These are phyloP conservation scores for Medicago lupulina DNA, from an alignment of 306 rosid genomes.

Conservation along the genomic window DNA sequence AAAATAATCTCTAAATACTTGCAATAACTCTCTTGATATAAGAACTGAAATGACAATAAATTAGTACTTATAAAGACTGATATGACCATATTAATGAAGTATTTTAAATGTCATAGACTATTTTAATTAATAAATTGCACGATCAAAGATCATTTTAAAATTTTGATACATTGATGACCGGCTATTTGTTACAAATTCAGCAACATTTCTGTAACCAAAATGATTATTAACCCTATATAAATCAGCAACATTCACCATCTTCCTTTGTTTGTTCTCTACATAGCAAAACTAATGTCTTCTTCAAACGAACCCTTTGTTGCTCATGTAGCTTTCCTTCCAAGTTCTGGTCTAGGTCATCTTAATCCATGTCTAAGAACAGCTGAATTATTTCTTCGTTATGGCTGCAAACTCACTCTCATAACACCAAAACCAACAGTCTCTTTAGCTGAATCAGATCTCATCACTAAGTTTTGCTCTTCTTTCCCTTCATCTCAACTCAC, in stretches of 20 bases:
- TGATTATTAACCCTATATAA: no score
- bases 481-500: neutral
- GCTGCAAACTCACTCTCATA: neutral
- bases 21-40: no score
- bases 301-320: neutral
- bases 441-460: neutral
- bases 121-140: no score
- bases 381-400: neutral
- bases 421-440: neutral
- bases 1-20: no score
- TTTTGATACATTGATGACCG: no score
- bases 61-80: no score
- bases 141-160: no score
- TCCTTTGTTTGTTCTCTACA: neutral
- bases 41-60: no score
- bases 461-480: neutral
- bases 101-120: no score
- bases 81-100: no score
- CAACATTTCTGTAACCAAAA: no score
- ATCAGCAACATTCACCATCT: neutral
- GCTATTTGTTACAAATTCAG: no score
- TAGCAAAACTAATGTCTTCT: neutral
- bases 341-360: neutral
- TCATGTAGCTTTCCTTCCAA: neutral
- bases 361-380: slow-evolving; percentile 1